Evolutionary conservation across 1,284 basidiomycete species (phyloP), one percentile per base, ranked within the genome.

Genomic region (Cystobasidiaceae sp.): DNA sequence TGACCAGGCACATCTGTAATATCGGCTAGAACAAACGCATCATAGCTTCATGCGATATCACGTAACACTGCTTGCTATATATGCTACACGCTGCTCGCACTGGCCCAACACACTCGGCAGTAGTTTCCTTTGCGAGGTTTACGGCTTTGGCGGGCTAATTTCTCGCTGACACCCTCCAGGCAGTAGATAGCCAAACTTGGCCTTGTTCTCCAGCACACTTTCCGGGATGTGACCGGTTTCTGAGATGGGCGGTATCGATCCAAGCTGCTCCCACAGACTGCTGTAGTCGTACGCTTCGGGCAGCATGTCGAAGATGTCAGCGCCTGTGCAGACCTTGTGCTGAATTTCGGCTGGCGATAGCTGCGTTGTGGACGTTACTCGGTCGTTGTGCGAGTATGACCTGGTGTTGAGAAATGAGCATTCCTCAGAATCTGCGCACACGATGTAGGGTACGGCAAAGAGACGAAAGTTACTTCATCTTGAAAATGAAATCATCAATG

Each of bases 341-440:
- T 86, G 84, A 43, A 87, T 85, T 50, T 80, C 75, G 30, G 76
- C 73, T 0, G 82, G 82, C 21, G 82, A 77, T 30, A 86, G 77
- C 1, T 85, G 77, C 17, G 80, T 75, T 34, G 78, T 72, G n/a
- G 82, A 66, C 1, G 74, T 83, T 23, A 86, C 81, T 28, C 85
- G 81, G 68, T 86, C 85, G 21, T 82, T 79, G 77, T 86, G 85
- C 5, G 84, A 85, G 75, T 84, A 86, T 1, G 84, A 81, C 71
- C 68, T 68, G 66, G 62, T 55, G n/a, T 25, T 23, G 44, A 5
- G 17, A 2, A 44, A 30, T 8, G 13, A 44, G 37, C 56, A 48
- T 48, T 21, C n/a, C 21, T 21, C 25, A 23, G 57, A 21, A 49
- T 41, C 27, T 19, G 23, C n/a, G 45, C 13, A 9, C 13, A 27